These are phyloP conservation scores for Alternaria angustiovoidea DNA, from an alignment of 2,329 filamentous ascomycete genomes.

Conservation along the genomic window DNA sequence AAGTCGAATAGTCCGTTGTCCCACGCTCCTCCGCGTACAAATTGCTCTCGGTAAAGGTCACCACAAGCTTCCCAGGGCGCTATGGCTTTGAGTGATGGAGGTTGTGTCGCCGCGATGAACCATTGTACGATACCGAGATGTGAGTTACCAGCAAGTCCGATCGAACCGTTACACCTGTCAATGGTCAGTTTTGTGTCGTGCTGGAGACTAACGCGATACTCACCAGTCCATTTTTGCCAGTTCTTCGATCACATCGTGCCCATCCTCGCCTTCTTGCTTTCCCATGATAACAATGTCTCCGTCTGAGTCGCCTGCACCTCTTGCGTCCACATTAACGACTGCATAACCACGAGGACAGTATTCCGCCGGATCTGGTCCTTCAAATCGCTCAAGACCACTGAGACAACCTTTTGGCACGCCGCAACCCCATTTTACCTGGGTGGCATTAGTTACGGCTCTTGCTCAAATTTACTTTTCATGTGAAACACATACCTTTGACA, in stretches of 20 bases:
- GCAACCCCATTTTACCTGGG: slow-evolving; percentile 11
- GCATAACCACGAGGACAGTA: slow-evolving; percentile 44
- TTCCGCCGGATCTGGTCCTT: slow-evolving; percentile 52
- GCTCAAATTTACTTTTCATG: not conserved
- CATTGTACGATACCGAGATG: slow-evolving; percentile 52
- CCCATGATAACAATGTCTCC: slow-evolving; percentile 29
- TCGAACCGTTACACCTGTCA: slow-evolving; percentile 44
- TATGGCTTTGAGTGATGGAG: slow-evolving; percentile 54
- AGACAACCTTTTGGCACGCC: slow-evolving; percentile 15
- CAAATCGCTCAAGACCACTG: slow-evolving; percentile 50
- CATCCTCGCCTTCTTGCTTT: slow-evolving; percentile 50
- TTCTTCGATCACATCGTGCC: slow-evolving; percentile 55
- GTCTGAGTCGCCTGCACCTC: slow-evolving; percentile 43
- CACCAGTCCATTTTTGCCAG: slow-evolving; percentile 55
- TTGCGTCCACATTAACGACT: slow-evolving; percentile 40
- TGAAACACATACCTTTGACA: not conserved
- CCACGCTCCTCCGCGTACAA: slow-evolving; percentile 22
- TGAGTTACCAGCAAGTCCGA: slow-evolving; percentile 53
- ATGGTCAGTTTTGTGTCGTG: not conserved
- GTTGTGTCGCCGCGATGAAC: slow-evolving; percentile 54
- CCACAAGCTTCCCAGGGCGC: slow-evolving; percentile 59
- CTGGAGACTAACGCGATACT: not conserved
- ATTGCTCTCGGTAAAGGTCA: slow-evolving; percentile 24
- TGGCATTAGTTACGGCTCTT: not conserved
- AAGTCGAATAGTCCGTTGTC: slow-evolving; percentile 14